Base-by-base conservation (phyloP, 2,329 filamentous ascomycete species). In the Mycosphaerelloides madeirae region DNA sequence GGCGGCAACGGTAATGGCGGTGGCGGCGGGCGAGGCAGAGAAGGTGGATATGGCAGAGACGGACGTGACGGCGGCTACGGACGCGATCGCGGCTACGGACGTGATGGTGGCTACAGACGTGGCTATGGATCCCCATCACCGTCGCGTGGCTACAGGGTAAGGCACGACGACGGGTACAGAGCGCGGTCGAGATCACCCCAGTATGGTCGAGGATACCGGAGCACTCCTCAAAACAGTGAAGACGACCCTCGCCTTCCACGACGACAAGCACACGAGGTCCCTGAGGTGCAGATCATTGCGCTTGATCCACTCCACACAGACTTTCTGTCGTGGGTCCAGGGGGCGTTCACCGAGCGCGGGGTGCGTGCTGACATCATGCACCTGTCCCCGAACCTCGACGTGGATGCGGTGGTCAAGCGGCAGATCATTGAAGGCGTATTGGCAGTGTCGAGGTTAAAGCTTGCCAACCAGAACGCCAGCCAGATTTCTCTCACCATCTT, bases 351-450 rank as follows among this genome's bases (percentile, higher is more conserved):
- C 46, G 75, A 78, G 28, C 81, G 83, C 43, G 81, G 82, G 2
- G 72, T 97, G 29, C 83, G 79, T 48, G 83, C 84, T 12, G 85
- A 94, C 57, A 82, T 89, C 15, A 83, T 95, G 68, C 84, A 85
- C 55, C 73, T 96, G 35, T 84, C 83, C 43, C 82, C 87, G 22
- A 81, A 85, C 16, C 80, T 94, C 35, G 79, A 85, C 14, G 81
- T 90, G 50, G 80, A 84, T 29, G 79, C 84, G 4, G 82, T 95
- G n/a, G 80, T 96, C 41, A 83, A 87, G 54, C 78, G 86, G 41
- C 88, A 95, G 62, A 86, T 94, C 29, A 71, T 90, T 9, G 90
- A 97, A 65, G 91, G 93, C 14, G 91, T 96, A 1, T 78, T 87
- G 19, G 91, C 85, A 7, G 85, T 96, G 12, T 81, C 87, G 4